phyloP scores from a whole-genome alignment of 345 rosid genomes.

The Eucalyptus erythrocorys region DNA sequence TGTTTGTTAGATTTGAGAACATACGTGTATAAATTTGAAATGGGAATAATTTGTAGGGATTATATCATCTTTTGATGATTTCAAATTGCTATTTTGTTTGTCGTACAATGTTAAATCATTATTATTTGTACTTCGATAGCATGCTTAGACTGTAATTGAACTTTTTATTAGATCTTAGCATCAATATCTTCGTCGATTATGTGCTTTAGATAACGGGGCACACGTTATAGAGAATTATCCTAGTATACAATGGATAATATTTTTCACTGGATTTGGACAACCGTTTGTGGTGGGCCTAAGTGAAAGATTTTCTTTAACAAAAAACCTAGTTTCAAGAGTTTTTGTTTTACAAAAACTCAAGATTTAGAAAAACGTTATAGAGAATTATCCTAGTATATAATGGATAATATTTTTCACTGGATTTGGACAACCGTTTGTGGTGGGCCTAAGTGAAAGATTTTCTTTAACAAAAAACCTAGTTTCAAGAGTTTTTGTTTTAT shows the following conservation, averaged over 20 bases:
- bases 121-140: background rate
- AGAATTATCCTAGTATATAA: background rate
- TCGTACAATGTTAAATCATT: background rate
- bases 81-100: background rate
- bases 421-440: background rate
- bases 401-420: background rate
- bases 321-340: background rate
- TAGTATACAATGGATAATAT: background rate
- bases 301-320: background rate
- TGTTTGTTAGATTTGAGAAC: background rate
- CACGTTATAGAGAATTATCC: background rate
- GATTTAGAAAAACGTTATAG: background rate
- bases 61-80: background rate
- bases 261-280: background rate
- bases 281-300: background rate
- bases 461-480: background rate
- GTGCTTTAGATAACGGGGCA: background rate
- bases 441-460: background rate
- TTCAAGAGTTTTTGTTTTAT: background rate
- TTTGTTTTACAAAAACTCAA: too few relatives aligned
- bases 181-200: background rate
- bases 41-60: background rate
- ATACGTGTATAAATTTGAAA: background rate
- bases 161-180: background rate
- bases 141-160: background rate